Evolutionary conservation across 352 stramenopile genomes (phyloP).

Genomic region (Blastocystis sp.): DNA sequence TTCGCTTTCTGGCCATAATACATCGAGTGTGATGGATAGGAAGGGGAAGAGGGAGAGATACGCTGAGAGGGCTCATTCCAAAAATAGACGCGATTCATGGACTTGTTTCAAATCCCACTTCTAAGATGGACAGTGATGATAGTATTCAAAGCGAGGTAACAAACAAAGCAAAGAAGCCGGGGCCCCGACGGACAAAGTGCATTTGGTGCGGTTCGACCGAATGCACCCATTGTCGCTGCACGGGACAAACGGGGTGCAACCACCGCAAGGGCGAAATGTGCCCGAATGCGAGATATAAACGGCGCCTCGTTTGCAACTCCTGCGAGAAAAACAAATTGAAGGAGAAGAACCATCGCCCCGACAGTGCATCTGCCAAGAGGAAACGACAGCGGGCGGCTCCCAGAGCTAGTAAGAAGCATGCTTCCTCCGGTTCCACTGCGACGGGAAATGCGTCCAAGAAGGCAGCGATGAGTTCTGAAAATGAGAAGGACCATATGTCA

Average conservation of each 20-base stretch:
- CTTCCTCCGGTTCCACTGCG: not conserved
- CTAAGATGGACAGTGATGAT: not conserved
- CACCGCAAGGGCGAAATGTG: slow-evolving; percentile 67
- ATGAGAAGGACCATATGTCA: too few species aligned
- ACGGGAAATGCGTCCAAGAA: not conserved
- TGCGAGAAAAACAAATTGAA: slow-evolving; percentile 65
- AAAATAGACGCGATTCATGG: not conserved
- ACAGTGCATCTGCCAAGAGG: not conserved
- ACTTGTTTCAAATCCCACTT: not conserved
- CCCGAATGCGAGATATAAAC: slow-evolving; percentile 62
- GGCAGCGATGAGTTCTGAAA: not conserved
- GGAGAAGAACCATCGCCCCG: slow-evolving; percentile 25
- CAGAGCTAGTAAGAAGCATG: slow-evolving; percentile 10
- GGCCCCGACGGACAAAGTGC: slow-evolving; percentile 26
- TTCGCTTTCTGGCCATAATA: too few species aligned
- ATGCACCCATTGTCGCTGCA: slow-evolving; percentile 55
- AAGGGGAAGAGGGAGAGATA: too few species aligned
- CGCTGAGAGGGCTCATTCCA: too few species aligned
- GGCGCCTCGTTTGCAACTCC: slow-evolving; percentile 57
- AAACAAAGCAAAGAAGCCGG: slow-evolving; percentile 19
- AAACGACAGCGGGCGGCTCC: not conserved
- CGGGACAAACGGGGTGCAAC: slow-evolving; percentile 38
- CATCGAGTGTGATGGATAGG: too few species aligned
- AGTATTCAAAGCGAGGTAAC: not conserved
- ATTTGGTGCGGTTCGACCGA: slow-evolving; percentile 54